Evolutionary conservation across 768 basidiomycete species (phyloP).

Genomic region (Podaxis pistillaris): DNA sequence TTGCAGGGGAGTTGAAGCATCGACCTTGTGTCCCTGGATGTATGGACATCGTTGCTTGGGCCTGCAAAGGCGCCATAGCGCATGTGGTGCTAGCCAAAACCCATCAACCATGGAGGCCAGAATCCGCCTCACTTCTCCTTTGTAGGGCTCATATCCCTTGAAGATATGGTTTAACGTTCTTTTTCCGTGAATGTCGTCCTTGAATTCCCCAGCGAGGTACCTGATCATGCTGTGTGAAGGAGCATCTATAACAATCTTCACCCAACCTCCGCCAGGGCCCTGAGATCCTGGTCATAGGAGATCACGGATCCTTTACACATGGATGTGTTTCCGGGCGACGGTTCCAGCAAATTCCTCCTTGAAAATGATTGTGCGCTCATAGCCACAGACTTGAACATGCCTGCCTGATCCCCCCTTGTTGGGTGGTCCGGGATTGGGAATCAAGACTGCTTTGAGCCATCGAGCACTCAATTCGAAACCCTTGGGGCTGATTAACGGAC

Average conservation of each 20-base stretch:
- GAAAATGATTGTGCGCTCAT: constrained; percentile 45
- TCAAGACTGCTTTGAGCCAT: constrained; percentile 48
- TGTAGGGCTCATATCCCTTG: constrained; percentile 38
- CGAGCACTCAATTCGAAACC: constrained; percentile 48
- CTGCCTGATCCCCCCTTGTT: constrained; percentile 22
- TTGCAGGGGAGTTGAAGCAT: constrained; percentile 7
- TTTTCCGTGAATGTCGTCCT: constrained; percentile 49
- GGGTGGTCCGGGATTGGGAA: constrained; percentile 34
- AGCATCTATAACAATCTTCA: constrained; percentile 46
- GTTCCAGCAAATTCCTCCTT: constrained; percentile 45
- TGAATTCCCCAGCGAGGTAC: constrained; percentile 52
- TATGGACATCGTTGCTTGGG: constrained; percentile 46
- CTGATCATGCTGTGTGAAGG: constrained; percentile 48
- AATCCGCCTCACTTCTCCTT: no score
- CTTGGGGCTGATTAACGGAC: constrained; percentile 34
- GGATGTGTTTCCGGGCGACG: constrained; percentile 48
- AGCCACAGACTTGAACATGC: constrained; percentile 42
- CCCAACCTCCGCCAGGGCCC: constrained; percentile 42
- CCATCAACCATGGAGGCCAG: no score
- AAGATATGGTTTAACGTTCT: constrained; percentile 53
- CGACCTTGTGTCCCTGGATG: constrained; percentile 40
- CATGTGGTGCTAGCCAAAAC: constrained; percentile 34
- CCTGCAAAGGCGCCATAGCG: constrained; percentile 48
- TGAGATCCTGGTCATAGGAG: constrained; percentile 35
- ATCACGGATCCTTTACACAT: constrained; percentile 48